These are phyloP conservation scores for Paraphoma chrysanthemicola DNA, from an alignment of 2,329 filamentous ascomycete genomes.

Conservation along the genomic window DNA sequence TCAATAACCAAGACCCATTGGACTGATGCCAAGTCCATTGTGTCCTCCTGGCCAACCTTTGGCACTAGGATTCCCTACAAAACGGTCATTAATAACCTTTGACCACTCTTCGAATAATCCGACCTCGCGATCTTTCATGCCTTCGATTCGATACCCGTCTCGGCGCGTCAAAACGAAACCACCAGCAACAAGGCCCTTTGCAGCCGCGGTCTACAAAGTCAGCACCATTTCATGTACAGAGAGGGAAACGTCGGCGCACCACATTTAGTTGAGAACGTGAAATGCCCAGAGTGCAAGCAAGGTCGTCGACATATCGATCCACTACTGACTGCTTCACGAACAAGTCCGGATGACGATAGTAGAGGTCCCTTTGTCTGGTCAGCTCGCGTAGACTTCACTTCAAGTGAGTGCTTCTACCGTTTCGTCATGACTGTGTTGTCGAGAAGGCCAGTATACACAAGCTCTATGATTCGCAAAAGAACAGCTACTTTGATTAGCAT, in stretches of 20 bases:
- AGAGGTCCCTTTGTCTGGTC: constrained; percentile 70
- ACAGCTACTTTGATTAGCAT: constrained; percentile 52
- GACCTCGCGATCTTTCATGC: constrained; percentile 51
- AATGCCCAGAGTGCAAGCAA: constrained; percentile 73
- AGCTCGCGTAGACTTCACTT: constrained; percentile 5
- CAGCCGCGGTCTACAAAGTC: constrained; percentile 67
- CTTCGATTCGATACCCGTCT: constrained; percentile 54
- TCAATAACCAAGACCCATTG: constrained; percentile 78
- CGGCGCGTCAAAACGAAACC: constrained; percentile 57
- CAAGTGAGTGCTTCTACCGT: constrained; percentile 48
- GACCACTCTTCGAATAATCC: neutral
- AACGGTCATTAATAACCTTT: neutral
- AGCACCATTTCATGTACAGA: neutral
- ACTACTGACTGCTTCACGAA: constrained; percentile 74
- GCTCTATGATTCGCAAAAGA: constrained; percentile 61
- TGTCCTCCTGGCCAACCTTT: constrained; percentile 55
- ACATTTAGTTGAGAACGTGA: constrained; percentile 73
- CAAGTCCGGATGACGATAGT: constrained; percentile 76
- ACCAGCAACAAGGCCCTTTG: constrained; percentile 75
- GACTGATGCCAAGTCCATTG: constrained; percentile 57
- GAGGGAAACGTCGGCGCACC: constrained; percentile 57
- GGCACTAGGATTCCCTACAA: constrained; percentile 69
- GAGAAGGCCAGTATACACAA: constrained; percentile 61
- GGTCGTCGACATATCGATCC: constrained; percentile 74
- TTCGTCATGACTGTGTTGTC: constrained; percentile 62